These are phyloP conservation scores for Macrocystidia cucumis DNA, from an alignment of 1,284 basidiomycete genomes.

Conservation along the genomic window DNA sequence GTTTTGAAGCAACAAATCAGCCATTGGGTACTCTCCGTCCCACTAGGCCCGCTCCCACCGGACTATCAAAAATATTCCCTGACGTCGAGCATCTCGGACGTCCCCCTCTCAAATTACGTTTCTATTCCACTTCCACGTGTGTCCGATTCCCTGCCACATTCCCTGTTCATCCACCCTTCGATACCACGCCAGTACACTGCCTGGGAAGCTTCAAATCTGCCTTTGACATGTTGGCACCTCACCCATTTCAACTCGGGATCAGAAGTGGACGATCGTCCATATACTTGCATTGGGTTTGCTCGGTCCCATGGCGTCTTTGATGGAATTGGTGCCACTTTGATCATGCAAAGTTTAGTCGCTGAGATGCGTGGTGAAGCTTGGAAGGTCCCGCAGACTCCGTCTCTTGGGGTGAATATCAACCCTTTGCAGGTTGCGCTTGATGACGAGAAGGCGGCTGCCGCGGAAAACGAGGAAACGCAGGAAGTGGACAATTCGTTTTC, in stretches of 20 bases:
- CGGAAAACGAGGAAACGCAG: conserved; percentile 6
- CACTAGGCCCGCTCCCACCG: conserved; percentile 21
- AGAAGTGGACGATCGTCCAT: conserved; percentile 14
- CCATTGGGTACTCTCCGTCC: conserved; percentile 25
- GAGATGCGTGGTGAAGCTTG: conserved; percentile 27
- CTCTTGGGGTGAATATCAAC: conserved; percentile 21
- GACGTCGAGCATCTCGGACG: conserved; percentile 22
- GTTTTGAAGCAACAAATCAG: conserved; percentile 19
- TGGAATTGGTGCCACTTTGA: conserved; percentile 24
- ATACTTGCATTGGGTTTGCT: conserved; percentile 31
- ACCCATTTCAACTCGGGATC: conserved; percentile 24
- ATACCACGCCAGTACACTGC: conserved; percentile 25
- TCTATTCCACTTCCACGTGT: conserved; percentile 19
- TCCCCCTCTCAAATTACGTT: conserved; percentile 23
- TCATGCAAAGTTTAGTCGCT: conserved; percentile 27
- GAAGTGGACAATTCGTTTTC: conserved; percentile 14
- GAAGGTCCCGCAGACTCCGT: conserved; percentile 22
- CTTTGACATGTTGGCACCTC: conserved; percentile 33
- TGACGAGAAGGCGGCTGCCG: conserved; percentile 7
- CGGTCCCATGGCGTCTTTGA: conserved; percentile 32
- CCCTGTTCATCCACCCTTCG: conserved; percentile 26
- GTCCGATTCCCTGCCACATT: conserved; percentile 23
- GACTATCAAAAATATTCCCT: conserved; percentile 24
- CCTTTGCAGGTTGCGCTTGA: conserved; percentile 19
- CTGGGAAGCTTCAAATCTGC: conserved; percentile 23